phyloP scores from a whole-genome alignment of 768 basidiomycete genomes.

The Phaeotremella skinneri region DNA sequence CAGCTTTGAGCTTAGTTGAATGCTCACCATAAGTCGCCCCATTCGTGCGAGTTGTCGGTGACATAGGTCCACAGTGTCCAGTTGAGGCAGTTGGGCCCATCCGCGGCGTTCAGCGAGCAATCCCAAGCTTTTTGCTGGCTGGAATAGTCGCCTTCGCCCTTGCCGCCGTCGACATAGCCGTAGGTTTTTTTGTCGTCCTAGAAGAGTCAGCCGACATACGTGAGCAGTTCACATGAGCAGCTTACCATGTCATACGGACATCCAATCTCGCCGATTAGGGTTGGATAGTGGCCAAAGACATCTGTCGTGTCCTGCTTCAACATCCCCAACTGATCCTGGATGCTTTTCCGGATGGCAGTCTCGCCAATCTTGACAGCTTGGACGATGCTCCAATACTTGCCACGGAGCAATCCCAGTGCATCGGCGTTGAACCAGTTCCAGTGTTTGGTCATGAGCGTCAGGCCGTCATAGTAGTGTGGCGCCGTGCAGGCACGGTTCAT shows the following conservation, averaged over 20 bases:
- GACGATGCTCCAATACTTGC: slow-evolving; percentile 54
- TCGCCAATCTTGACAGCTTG: slow-evolving; percentile 82
- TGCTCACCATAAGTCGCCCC: slow-evolving; percentile 83
- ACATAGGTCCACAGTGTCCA: slow-evolving; percentile 54
- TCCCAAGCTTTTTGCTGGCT: slow-evolving; percentile 68
- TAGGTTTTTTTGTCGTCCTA: slow-evolving; percentile 78
- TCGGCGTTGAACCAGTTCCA: slow-evolving; percentile 66
- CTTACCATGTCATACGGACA: slow-evolving; percentile 50
- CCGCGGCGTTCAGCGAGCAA: slow-evolving; percentile 53
- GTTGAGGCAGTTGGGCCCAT: slow-evolving; percentile 53
- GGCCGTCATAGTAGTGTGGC: slow-evolving; percentile 50
- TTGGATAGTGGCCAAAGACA: slow-evolving; percentile 66
- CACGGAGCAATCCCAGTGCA: slow-evolving; percentile 83
- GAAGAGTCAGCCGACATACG: slow-evolving; percentile 11
- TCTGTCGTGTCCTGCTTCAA: slow-evolving; percentile 71
- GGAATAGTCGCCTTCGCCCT: slow-evolving; percentile 70
- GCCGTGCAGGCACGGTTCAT: slow-evolving; percentile 37
- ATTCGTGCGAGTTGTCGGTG: slow-evolving; percentile 71
- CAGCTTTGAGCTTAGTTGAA: background rate
- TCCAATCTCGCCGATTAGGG: slow-evolving; percentile 85
- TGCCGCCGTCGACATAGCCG: slow-evolving; percentile 65
- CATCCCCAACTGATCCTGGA: slow-evolving; percentile 78
- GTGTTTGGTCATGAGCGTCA: slow-evolving; percentile 51
- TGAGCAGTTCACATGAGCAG: background rate
- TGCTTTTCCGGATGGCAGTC: slow-evolving; percentile 69